These are phyloP conservation scores for Lichtheimia corymbifera DNA, from an alignment of 371 early-diverging fungal genomes.

Conservation along the genomic window DNA sequence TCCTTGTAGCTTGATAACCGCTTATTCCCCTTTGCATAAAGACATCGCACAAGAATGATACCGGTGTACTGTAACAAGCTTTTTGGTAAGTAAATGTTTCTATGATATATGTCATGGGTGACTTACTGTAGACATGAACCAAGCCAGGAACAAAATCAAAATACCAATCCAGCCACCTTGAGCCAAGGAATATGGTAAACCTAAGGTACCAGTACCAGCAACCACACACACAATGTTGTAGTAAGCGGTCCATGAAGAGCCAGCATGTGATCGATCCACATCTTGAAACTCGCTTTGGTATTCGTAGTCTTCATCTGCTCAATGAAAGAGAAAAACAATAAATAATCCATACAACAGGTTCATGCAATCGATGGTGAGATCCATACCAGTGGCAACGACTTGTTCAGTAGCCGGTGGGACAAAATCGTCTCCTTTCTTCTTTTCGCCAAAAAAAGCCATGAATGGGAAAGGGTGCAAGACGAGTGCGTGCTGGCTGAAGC, in stretches of 20 bases:
- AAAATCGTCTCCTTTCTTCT: no score
- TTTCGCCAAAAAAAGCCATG: no score
- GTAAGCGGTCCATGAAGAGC: constrained; percentile 46
- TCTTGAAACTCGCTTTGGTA: constrained; percentile 11
- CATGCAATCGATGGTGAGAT: no score
- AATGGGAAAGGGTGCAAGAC: no score
- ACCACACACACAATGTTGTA: constrained; percentile 73
- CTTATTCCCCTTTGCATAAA: constrained; percentile 2
- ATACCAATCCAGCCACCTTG: constrained; percentile 81
- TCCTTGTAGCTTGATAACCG: background rate
- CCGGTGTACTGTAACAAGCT: background rate
- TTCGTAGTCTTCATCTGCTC: constrained; percentile 6
- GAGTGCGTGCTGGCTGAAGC: no score
- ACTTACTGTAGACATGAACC: constrained; percentile 67
- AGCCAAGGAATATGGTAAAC: constrained; percentile 53
- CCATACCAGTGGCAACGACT: no score
- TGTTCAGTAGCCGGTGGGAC: no score
- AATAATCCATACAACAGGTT: no score
- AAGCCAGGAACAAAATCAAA: constrained; percentile 69
- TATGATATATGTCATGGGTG: background rate
- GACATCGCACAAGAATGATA: constrained; percentile 27
- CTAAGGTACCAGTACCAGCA: constrained; percentile 81
- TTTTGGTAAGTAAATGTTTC: background rate
- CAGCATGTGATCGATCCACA: constrained; percentile 14
- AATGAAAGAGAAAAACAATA: no score